These are phyloP conservation scores for Crithidia brevicula DNA, from an alignment of 208 protist genomes.

Conservation along the genomic window DNA sequence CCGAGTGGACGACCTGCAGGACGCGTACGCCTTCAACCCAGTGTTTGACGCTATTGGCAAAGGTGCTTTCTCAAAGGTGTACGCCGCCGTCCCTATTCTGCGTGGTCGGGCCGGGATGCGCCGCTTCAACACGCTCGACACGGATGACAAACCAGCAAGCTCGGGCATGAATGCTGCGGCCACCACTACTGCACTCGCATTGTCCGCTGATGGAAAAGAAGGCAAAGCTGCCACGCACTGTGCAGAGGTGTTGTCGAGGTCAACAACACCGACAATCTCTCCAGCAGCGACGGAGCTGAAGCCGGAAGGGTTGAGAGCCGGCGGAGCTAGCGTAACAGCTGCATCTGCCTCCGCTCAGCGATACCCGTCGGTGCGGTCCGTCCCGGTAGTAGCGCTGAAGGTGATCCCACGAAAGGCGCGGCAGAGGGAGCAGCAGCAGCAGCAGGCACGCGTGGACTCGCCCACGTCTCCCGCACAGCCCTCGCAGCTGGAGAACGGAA, in stretches of 20 bases:
- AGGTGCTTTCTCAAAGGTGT: constrained; percentile 81
- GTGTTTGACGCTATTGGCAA: constrained; percentile 65
- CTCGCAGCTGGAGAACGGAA: constrained; percentile 2
- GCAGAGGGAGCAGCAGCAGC: constrained; percentile 14
- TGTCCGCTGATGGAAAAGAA: too few relatives aligned
- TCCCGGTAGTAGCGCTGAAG: constrained; percentile 58
- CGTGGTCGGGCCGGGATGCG: constrained; percentile 29
- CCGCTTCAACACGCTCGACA: constrained; percentile 13
- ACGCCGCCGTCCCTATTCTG: constrained; percentile 70
- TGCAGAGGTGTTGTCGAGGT: neutral
- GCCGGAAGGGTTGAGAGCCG: neutral
- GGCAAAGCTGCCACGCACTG: neutral
- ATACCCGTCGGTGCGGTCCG: constrained; percentile 2
- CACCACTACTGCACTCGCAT: neutral
- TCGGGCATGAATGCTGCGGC: neutral
- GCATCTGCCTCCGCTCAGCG: neutral
- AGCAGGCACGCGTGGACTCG: neutral
- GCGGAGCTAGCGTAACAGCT: neutral
- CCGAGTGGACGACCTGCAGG: constrained; percentile 69
- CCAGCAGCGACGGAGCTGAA: neutral
- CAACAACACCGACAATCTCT: neutral
- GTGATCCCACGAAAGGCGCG: constrained; percentile 58
- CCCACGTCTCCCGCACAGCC: neutral
- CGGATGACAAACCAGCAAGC: neutral
- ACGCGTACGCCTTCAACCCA: constrained; percentile 77